phyloP scores from a whole-genome alignment of 805 yeast species.

The Ogataea haglerorum region DNA sequence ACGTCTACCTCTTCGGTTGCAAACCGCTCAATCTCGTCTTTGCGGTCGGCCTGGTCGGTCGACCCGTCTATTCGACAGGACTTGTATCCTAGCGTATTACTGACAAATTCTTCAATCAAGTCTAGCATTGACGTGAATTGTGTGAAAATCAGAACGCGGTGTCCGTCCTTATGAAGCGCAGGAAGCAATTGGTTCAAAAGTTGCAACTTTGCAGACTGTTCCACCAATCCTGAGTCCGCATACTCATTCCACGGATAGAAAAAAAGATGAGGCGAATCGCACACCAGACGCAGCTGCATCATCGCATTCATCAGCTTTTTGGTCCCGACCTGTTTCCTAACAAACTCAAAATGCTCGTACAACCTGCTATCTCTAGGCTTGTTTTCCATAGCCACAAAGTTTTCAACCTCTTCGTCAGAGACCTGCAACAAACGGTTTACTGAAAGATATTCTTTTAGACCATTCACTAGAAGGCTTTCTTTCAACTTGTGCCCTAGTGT shows the following conservation, averaged over 20 bases:
- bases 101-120: conserved; percentile 70
- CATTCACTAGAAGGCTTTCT: conserved; percentile 41
- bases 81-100: conserved; percentile 39
- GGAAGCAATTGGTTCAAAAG: conserved; percentile 62
- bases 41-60: conserved; percentile 61
- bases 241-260: conserved; percentile 71
- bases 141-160: conserved; percentile 77
- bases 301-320: conserved; percentile 62
- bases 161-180: conserved; percentile 42
- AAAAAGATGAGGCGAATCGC: conserved; percentile 82
- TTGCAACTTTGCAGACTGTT: conserved; percentile 69
- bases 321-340: conserved; percentile 40
- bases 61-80: conserved; percentile 75
- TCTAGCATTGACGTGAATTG: conserved; percentile 88
- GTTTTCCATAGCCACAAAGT: conserved; percentile 17
- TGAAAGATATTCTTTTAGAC: conserved; percentile 49
- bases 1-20: conserved; percentile 36
- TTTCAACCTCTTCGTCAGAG: conserved; percentile 38
- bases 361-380: conserved; percentile 8
- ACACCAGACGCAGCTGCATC: conserved; percentile 82
- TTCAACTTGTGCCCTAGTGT: conserved; percentile 46
- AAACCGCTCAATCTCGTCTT: conserved; percentile 57
- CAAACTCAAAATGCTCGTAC: conserved; percentile 28
- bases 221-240: conserved; percentile 38
- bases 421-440: conserved; percentile 32